Base-by-base conservation (phyloP, 148 eudicot genomes). In the Rhododendron mucronatum region DNA sequence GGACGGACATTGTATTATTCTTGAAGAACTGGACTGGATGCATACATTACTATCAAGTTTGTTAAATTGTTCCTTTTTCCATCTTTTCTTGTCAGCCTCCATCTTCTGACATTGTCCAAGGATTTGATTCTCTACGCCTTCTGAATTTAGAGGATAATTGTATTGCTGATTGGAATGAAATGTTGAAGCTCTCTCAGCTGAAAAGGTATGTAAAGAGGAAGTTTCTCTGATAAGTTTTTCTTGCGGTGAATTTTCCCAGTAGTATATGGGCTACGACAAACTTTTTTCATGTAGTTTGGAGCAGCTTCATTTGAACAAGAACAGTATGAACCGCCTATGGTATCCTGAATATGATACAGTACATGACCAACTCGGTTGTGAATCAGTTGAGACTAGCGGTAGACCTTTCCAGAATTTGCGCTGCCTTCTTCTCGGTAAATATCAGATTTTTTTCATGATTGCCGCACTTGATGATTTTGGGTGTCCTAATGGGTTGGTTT, bases 301-400 rank as follows among this genome's bases (percentile, higher is more conserved):
- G 91, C 95, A 91, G 93, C 95, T 97, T 88, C 90, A 93, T 89
- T 86, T 97, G 90, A 97, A 95, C 91, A 94, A 92, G 88, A 97
- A 97, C 87, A 84, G 83, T 71, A 69, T 97, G 82, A 92, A 87
- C 82, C 81, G 55, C 82, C 78, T 95, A 11, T 91, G 91, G 91
- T 93, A 97, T 88, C 95, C 95, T 37, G 86, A 88, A 28, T 67
- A 55, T 84, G 90, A 84, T 79, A 78, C 89, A 65, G 78, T 80
- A 10, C 78, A 79, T 35, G 86, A 85, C 53, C 83, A 90, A 81
- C 77, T 28, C 84, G 85, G 82, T 51, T 20, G 61, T 76, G 81
- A 87, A 45, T 79, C 85, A 84, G 79, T 30, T 79, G 87, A 84
- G 82, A 84, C 84, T 59, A 83, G 80, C 26, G 8, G 28, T 30